Base-by-base conservation (phyloP, 1,284 basidiomycete species). In the Ganoderma boninense region DNA sequence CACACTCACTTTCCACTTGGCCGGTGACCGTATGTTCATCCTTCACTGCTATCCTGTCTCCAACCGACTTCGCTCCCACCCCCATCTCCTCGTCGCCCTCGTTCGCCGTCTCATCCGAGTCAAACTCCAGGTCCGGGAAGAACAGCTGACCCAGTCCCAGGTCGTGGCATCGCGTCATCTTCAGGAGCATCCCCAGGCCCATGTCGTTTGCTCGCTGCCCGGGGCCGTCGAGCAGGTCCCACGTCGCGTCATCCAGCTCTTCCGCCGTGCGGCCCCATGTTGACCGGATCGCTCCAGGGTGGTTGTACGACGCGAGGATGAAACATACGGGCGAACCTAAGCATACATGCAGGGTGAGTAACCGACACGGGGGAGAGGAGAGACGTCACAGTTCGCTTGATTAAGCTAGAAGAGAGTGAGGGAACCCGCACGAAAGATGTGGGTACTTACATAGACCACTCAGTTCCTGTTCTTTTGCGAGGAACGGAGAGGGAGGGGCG, bases 311-410 rank as follows among this genome's bases (percentile, higher is more conserved):
- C 3, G 92, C 90, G 59, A 93, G 82, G 38, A 93, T 86, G 78
- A 93, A 94, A 79, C 93, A 94, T 32, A 94, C 81, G 0, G 91
- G 86, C 0, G 93, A 94, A 76, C 92, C 92, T 94, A 71, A 13
- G 57, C n/a, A 26, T 61, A 49, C 11, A 60, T 13, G 40, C 38
- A 26, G 13, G 60, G 40, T 62, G 40, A 62, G 60, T 44, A 29
- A 1, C 8, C 23, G 43, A 62, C 60, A 23, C 40, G 42, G 4
- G 13, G 23, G 14, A 62, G 40, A 29, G 60, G 10, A 14, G 14
- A 26, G 14, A 62, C 14, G 40, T 62, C 60, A 43, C 60, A 42
- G 7, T 42, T 26, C 44, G 56, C 42, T 40, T 38, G 46, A 38
- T 62, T 7, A n/a, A 43, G 23, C 40, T 62, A 20, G 8, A 23